Percentiles rank a stretch among this genome's conserved stretches.
These are phyloP conservation scores for Leucocoprinus birnbaumii DNA, from an alignment of 768 basidiomycete genomes.

Conservation along the genomic window DNA sequence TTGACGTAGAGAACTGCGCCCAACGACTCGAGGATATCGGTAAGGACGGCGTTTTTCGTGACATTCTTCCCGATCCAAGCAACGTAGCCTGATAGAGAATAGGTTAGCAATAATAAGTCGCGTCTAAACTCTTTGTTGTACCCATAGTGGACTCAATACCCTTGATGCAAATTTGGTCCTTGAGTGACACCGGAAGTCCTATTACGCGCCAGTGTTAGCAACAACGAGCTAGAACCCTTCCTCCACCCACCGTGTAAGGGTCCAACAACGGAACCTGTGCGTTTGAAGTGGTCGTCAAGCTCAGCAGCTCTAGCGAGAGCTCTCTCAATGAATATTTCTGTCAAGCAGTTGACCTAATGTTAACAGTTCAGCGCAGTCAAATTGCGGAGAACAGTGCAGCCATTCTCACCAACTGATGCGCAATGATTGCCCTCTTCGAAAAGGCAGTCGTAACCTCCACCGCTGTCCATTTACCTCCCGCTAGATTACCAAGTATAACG, in stretches of 20 bases:
- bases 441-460: slow-evolving; percentile 72
- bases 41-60: slow-evolving; percentile 57
- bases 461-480: slow-evolving; percentile 52
- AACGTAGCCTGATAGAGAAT: slow-evolving; percentile 51
- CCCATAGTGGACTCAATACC: slow-evolving; percentile 72
- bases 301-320: slow-evolving; percentile 62
- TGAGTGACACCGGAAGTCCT: slow-evolving; percentile 66
- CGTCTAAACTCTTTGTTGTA: slow-evolving; percentile 15
- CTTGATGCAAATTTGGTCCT: slow-evolving; percentile 70
- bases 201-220: background rate
- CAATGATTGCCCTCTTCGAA: slow-evolving; percentile 74
- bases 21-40: slow-evolving; percentile 58
- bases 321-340: slow-evolving; percentile 78
- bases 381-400: slow-evolving; percentile 22
- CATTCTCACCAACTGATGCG: slow-evolving; percentile 79
- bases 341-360: slow-evolving; percentile 84
- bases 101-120: background rate
- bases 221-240: background rate
- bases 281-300: slow-evolving; percentile 59
- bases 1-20: slow-evolving; percentile 74
- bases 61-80: slow-evolving; percentile 66
- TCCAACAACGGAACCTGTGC: slow-evolving; percentile 64
- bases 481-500: slow-evolving; percentile 50
- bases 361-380: too few species aligned
- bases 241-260: slow-evolving; percentile 57